These are phyloP conservation scores for Leucaena leucocephala DNA, from an alignment of 306 rosid genomes.

Conservation along the genomic window DNA sequence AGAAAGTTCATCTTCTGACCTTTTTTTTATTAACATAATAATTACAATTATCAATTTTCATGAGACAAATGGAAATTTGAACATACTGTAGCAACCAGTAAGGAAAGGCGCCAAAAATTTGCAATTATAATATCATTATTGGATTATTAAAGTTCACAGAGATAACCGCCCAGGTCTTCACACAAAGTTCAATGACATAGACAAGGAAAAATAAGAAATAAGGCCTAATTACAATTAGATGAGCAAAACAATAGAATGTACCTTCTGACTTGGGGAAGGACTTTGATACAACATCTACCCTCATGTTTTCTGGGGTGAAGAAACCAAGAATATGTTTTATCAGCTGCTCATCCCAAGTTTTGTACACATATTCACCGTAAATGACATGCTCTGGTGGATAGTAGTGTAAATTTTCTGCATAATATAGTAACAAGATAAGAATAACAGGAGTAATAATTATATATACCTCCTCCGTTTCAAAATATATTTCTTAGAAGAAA, in stretches of 20 bases:
- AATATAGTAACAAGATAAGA: conserved; percentile 33
- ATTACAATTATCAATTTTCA: conserved; percentile 25
- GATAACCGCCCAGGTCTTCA: conserved; percentile 16
- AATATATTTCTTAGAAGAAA: too few species aligned
- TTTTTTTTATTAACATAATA: conserved; percentile 16
- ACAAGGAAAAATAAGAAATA: neutral
- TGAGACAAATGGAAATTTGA: conserved; percentile 22
- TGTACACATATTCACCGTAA: conserved; percentile 79
- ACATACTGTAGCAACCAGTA: conserved; percentile 17
- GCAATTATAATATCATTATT: conserved; percentile 17
- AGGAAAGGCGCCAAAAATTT: neutral
- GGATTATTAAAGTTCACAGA: neutral
- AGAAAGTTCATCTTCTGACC: conserved; percentile 31
- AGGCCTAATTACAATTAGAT: conserved; percentile 14
- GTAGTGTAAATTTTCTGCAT: conserved; percentile 69
- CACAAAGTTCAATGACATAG: conserved; percentile 18
- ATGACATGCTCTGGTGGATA: conserved; percentile 88
- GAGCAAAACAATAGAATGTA: conserved; percentile 33
- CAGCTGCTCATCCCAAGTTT: conserved; percentile 80
- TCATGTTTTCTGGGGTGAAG: conserved; percentile 91
- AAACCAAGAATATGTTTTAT: conserved; percentile 70
- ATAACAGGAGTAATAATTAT: conserved; percentile 15
- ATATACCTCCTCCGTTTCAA: neutral
- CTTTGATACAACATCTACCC: conserved; percentile 83
- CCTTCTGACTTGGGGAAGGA: conserved; percentile 62